A percentile compares a stretch with the other conserved stretches of the same genome.
Conservation (phyloP, 1,284 basidiomycete genomes). For the Anthracocystis walkeri region DNA sequence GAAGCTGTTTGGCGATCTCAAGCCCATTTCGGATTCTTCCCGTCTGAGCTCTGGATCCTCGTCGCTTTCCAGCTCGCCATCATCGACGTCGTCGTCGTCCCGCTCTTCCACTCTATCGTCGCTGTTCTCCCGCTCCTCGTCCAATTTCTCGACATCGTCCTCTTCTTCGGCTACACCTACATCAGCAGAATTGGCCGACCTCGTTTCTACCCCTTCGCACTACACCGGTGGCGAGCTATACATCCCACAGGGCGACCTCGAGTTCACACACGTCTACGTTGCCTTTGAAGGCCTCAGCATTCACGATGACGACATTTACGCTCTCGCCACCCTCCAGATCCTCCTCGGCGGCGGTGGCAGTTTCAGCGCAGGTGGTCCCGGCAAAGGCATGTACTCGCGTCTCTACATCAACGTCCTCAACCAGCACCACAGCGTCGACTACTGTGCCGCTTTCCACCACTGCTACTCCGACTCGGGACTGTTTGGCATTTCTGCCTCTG, state of each 20-base stretch:
- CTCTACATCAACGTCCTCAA: slow-evolving; percentile 98
- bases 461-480: slow-evolving; percentile 95
- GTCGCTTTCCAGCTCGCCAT: slow-evolving; percentile 35
- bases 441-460: slow-evolving; percentile 97
- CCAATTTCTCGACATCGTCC: slow-evolving; percentile 55
- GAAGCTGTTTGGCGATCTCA: slow-evolving; percentile 81
- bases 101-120: slow-evolving; percentile 69
- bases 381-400: slow-evolving; percentile 98
- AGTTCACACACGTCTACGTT: slow-evolving; percentile 93
- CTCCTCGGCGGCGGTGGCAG: slow-evolving; percentile 93
- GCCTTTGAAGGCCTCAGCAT: slow-evolving; percentile 93
- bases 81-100: slow-evolving; percentile 71
- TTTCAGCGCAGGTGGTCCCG: slow-evolving; percentile 95
- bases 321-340: slow-evolving; percentile 93
- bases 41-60: slow-evolving; percentile 21
- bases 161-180: slow-evolving; percentile 50
- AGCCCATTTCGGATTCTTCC: slow-evolving; percentile 16
- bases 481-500: slow-evolving; percentile 92
- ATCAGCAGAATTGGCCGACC: slow-evolving; percentile 47
- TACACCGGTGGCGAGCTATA: slow-evolving; percentile 88
- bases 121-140: slow-evolving; percentile 73
- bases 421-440: slow-evolving; percentile 91
- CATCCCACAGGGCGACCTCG: slow-evolving; percentile 75
- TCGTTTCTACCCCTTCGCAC: slow-evolving; percentile 72
- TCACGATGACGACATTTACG: slow-evolving; percentile 92